phyloP scores from a whole-genome alignment of 176 grass and related monocot genomes.

The Oropetium thomaeum region DNA sequence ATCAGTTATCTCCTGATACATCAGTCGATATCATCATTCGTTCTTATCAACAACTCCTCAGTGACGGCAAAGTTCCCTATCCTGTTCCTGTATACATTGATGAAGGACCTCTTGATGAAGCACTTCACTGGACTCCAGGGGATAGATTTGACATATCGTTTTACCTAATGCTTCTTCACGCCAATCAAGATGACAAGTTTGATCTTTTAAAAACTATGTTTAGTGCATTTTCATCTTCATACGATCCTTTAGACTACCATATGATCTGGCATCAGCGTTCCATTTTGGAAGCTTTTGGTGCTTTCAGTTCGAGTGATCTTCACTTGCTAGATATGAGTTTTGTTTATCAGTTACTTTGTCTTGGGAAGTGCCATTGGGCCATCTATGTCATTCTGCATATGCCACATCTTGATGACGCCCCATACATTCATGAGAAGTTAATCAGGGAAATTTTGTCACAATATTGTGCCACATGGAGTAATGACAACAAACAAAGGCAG shows the following conservation, averaged over 20 bases:
- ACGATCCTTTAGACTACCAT: constrained; percentile 92
- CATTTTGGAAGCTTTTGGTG: constrained; percentile 87
- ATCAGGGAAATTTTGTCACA: constrained; percentile 74
- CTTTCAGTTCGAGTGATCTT: constrained; percentile 70
- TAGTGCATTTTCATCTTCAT: constrained; percentile 80
- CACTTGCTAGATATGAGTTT: constrained; percentile 86
- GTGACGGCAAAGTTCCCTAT: constrained; percentile 77
- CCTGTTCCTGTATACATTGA: constrained; percentile 91
- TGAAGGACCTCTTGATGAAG: constrained; percentile 80
- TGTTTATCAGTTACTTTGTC: constrained; percentile 78
- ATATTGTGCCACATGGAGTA: constrained; percentile 83
- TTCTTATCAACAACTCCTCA: constrained; percentile 69
- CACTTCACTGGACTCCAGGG: constrained; percentile 54
- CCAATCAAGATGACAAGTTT: constrained; percentile 55
- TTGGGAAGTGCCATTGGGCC: constrained; percentile 85
- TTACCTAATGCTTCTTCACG: constrained; percentile 97
- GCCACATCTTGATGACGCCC: constrained; percentile 55
- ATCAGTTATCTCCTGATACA: constrained; percentile 74
- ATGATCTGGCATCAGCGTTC: constrained; percentile 94
- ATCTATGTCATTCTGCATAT: constrained; percentile 92
- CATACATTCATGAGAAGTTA: constrained; percentile 78
- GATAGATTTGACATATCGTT: constrained; percentile 78
- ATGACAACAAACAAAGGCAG: constrained; percentile 57
- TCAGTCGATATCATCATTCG: constrained; percentile 56
- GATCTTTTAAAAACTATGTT: constrained; percentile 77